Evolutionary conservation across 805 yeast species (phyloP).

Genomic region (Metschnikowia vanudenii): DNA sequence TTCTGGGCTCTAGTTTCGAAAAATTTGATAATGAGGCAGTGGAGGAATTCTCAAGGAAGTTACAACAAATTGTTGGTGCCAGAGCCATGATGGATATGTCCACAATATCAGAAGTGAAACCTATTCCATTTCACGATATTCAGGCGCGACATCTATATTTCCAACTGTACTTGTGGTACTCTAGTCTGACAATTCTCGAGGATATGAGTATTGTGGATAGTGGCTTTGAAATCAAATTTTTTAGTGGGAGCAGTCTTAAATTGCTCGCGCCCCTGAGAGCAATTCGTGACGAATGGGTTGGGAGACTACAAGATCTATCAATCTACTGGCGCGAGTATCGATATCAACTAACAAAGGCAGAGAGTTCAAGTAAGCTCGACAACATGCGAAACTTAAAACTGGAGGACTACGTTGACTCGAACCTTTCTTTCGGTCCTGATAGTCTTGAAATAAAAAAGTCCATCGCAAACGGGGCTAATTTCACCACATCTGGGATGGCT

Average conservation of each 20-base stretch:
- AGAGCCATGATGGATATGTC: slow-evolving; percentile 61
- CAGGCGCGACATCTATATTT: slow-evolving; percentile 26
- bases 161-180: slow-evolving; percentile 33
- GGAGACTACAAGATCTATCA: slow-evolving; percentile 40
- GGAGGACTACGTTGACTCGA: slow-evolving; percentile 57
- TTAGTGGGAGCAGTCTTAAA: slow-evolving; percentile 45
- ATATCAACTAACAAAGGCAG: slow-evolving; percentile 38
- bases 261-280: slow-evolving; percentile 54
- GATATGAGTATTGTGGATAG: slow-evolving; percentile 41
- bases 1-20: slow-evolving; percentile 46
- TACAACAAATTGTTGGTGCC: slow-evolving; percentile 54
- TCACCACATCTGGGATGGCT: slow-evolving; percentile 57
- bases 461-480: slow-evolving; percentile 49
- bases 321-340: slow-evolving; percentile 58
- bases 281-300: slow-evolving; percentile 67
- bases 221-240: slow-evolving; percentile 51
- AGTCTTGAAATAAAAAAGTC: slow-evolving; percentile 29
- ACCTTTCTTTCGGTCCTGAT: slow-evolving; percentile 38
- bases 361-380: slow-evolving; percentile 36
- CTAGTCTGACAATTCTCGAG: slow-evolving; percentile 22
- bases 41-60: slow-evolving; percentile 63
- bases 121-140: slow-evolving; percentile 26
- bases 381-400: slow-evolving; percentile 51
- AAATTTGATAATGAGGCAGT: slow-evolving; percentile 56
- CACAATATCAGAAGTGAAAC: slow-evolving; percentile 41